Base-by-base conservation (phyloP, 1,139 yeast species). In the Scheffersomyces titani region DNA sequence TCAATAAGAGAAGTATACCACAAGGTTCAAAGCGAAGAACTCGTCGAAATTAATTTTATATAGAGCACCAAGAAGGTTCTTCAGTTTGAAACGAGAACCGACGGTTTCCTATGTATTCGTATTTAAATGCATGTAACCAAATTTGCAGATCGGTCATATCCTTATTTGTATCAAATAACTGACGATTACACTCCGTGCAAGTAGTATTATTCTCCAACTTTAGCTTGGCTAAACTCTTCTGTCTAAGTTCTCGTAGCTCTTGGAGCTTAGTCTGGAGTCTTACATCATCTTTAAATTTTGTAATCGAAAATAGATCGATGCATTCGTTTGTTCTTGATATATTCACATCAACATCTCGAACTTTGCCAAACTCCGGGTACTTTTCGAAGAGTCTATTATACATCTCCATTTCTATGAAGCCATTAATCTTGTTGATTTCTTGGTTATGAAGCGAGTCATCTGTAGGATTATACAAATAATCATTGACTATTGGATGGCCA, bases 401-500 rank as follows among this genome's bases (percentile, higher is more conserved):
- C 9, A 79, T 54, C 36, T 63, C 65, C 47, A 58, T 46, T 57
- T 79, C 83, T 1, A 77, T 57, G 1, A 61, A 60, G 51, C 68
- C 70, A 55, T 69, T 73, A 16, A 64, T 19, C 13, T 49, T 46
- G 51, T 67, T 70, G 21, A 69, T 59, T 2, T 55, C 61, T 21
- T 60, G 60, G 46, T 61, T 66, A 19, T 54, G 55, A 19, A 61
- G 46, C 1, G 47, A 48, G 6, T 51, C 50, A 3, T 55, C 56
- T 1, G 52, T 56, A 7, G 74, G 70, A 51, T 78, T 78, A 68
- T 89, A 89, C 18, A 87, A 69, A 9, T 81, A 81, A 67, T 90
- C 97, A 62, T 90, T 89, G 1, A 77, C 80, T 11, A 91, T 90
- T 0, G 97, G 94, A 61, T 69, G 76, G 0, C 92, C 91, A 54